phyloP scores from a whole-genome alignment of 805 yeast genomes.

The Metschnikowia orientalis region DNA sequence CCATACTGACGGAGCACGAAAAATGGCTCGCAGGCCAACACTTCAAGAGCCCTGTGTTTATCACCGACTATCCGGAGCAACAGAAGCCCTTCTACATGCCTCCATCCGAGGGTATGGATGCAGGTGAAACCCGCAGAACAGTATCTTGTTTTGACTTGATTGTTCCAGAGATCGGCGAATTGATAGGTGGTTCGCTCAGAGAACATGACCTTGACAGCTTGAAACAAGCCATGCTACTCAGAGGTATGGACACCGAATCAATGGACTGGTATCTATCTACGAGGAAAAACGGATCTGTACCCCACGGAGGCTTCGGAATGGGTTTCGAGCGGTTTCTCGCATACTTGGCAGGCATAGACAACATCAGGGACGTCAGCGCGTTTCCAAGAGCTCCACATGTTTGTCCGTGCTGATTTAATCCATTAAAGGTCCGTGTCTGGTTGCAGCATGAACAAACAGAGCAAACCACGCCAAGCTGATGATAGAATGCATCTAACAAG shows the following conservation, averaged over 20 bases:
- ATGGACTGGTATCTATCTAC: slow-evolving; percentile 78
- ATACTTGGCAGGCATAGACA: slow-evolving; percentile 68
- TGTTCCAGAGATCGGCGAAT: slow-evolving; percentile 88
- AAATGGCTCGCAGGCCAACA: slow-evolving; percentile 76
- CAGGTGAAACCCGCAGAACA: slow-evolving; percentile 40
- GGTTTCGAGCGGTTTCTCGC: slow-evolving; percentile 86
- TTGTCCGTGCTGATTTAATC: slow-evolving; percentile 34
- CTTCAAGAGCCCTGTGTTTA: slow-evolving; percentile 74
- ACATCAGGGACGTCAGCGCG: slow-evolving; percentile 81
- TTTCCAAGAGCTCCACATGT: slow-evolving; percentile 67
- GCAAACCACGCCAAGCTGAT: no score
- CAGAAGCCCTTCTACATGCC: slow-evolving; percentile 94
- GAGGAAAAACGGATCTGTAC: slow-evolving; percentile 73
- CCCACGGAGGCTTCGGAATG: slow-evolving; percentile 97
- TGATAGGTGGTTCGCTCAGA: slow-evolving; percentile 92
- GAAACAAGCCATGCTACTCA: slow-evolving; percentile 42
- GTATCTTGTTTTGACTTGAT: slow-evolving; percentile 89
- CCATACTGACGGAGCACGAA: slow-evolving; percentile 81
- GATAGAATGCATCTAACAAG: no score
- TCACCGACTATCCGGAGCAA: slow-evolving; percentile 76
- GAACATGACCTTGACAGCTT: slow-evolving; percentile 59
- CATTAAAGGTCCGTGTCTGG: no score
- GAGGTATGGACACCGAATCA: slow-evolving; percentile 55
- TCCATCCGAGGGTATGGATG: slow-evolving; percentile 26
- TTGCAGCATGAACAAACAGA: no score